A percentile compares a stretch with the other conserved stretches of the same genome.
Evolutionary conservation across 2,329 filamentous ascomycete genomes (phyloP).

Genomic region (Pseudogymnoascus sp.): DNA sequence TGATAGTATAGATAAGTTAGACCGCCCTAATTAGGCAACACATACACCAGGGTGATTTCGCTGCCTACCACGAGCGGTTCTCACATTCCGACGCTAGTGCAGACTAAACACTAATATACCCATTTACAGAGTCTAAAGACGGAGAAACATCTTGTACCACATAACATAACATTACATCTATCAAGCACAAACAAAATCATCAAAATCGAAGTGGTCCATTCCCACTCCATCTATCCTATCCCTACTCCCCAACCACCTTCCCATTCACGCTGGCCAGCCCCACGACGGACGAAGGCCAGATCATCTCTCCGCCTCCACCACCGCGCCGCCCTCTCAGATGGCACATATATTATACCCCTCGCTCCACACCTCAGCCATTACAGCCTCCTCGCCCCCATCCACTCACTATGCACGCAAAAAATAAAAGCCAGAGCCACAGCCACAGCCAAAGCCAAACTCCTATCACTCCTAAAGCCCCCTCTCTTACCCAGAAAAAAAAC

Average conservation of each 20-base stretch:
- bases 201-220: not conserved
- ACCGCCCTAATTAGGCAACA: too few species aligned
- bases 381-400: not conserved
- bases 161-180: not conserved
- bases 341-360: not conserved
- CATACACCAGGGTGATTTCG: too few species aligned
- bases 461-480: not conserved
- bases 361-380: not conserved
- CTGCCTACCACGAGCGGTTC: too few species aligned
- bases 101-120: too few species aligned
- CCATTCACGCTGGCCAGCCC: not conserved
- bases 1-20: slow-evolving; percentile 16
- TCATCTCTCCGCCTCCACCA: not conserved
- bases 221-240: not conserved
- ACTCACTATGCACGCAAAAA: not conserved
- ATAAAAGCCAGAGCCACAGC: not conserved
- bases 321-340: not conserved
- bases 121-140: too few species aligned
- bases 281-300: not conserved
- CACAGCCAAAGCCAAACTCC: not conserved
- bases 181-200: not conserved
- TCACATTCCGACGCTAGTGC: too few species aligned
- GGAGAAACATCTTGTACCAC: too few species aligned
- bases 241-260: not conserved
- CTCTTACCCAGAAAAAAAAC: not conserved